These are phyloP conservation scores for Chlorella variabilis DNA, from an alignment of 163 green algal species.

Conservation along the genomic window DNA sequence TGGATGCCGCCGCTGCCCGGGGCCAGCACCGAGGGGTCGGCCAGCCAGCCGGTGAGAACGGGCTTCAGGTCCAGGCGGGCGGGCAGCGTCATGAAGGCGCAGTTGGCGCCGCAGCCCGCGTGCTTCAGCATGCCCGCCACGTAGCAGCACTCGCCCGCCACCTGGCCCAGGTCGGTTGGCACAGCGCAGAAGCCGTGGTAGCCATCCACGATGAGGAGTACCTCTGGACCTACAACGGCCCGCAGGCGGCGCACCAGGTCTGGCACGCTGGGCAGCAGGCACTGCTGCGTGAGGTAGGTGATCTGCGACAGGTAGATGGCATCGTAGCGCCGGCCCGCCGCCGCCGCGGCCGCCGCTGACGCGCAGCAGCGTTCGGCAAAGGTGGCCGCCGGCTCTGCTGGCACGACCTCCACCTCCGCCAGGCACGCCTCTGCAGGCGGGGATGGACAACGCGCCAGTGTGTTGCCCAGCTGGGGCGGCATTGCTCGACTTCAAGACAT, in stretches of 20 bases:
- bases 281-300: conserved; percentile 33
- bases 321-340: conserved; percentile 2
- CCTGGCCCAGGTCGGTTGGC: conserved; percentile 24
- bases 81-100: conserved; percentile 35
- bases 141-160: conserved; percentile 35
- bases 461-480: too few relatives aligned
- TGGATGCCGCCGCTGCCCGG: conserved; percentile 6
- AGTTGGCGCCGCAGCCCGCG: conserved; percentile 42
- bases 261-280: conserved; percentile 22
- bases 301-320: conserved; percentile 31
- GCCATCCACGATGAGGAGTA: conserved; percentile 32
- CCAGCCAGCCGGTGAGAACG: conserved; percentile 40
- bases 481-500: too few relatives aligned
- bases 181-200: conserved; percentile 41
- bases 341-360: neutral
- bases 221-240: neutral
- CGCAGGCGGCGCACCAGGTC: conserved; percentile 5
- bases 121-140: conserved; percentile 41
- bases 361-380: conserved; percentile 26
- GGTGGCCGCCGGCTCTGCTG: conserved; percentile 24
- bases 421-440: conserved; percentile 7
- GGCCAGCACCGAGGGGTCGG: conserved; percentile 29
- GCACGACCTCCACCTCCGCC: conserved; percentile 23
- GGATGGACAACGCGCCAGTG: too few relatives aligned
- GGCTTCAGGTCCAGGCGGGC: conserved; percentile 6